These are phyloP conservation scores for Aspergillus sp. DNA, from an alignment of 2,329 filamentous ascomycete species.

Conservation along the genomic window DNA sequence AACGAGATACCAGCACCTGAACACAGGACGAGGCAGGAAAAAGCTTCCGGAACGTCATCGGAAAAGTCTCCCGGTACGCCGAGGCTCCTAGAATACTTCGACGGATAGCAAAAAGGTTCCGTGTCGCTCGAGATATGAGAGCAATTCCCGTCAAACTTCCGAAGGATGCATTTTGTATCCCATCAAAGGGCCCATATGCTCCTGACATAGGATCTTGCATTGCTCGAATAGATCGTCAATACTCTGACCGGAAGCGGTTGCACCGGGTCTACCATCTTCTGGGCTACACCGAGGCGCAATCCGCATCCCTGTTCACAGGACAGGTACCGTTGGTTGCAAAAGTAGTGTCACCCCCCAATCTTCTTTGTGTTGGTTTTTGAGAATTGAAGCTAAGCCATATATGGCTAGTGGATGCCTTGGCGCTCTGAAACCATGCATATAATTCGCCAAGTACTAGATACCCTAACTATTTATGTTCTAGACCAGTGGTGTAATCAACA, in stretches of 20 bases:
- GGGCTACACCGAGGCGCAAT: slow-evolving; percentile 7
- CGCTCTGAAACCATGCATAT: no score
- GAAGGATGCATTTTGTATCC: slow-evolving; percentile 20
- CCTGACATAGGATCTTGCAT: background rate
- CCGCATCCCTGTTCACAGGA: background rate
- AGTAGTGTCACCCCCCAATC: no score
- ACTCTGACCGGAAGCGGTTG: background rate
- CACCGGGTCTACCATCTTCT: slow-evolving; percentile 3
- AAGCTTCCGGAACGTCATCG: slow-evolving; percentile 32
- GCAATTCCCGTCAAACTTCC: slow-evolving; percentile 31
- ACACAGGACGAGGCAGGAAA: slow-evolving; percentile 7
- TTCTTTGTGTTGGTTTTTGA: no score
- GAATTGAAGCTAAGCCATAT: no score
- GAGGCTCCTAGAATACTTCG: slow-evolving; percentile 35
- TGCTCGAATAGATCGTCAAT: background rate
- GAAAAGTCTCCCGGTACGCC: slow-evolving; percentile 39
- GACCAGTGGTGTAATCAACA: background rate
- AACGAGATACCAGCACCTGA: slow-evolving; percentile 17
- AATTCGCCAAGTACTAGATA: background rate
- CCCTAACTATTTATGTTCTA: background rate
- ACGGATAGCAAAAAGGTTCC: slow-evolving; percentile 29
- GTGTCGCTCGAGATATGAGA: slow-evolving; percentile 27
- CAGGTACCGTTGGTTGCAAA: background rate
- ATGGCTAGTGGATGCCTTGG: no score
- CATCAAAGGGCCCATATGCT: slow-evolving; percentile 4